These are phyloP conservation scores for Amaranthus cruentus DNA, from an alignment of 148 eudicot species.

Conservation along the genomic window DNA sequence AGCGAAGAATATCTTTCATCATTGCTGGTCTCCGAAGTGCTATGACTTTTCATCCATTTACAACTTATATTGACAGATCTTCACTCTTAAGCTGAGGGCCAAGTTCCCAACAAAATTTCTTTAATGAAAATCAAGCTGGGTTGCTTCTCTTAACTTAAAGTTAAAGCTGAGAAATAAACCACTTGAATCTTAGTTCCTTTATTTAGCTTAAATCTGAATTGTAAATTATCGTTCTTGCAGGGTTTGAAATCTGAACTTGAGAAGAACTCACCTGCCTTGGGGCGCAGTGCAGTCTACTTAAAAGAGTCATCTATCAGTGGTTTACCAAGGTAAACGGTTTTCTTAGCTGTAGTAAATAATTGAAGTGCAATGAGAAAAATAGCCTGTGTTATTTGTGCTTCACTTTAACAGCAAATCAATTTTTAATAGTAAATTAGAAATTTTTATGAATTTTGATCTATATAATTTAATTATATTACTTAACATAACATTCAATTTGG, in stretches of 20 bases:
- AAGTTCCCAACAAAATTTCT: background rate
- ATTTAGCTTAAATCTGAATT: background rate
- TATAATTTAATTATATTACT: too few species aligned
- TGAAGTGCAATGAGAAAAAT: background rate
- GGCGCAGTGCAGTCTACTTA: slow-evolving; percentile 77
- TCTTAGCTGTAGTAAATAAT: background rate
- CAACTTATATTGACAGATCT: too few species aligned
- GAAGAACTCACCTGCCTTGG: slow-evolving; percentile 81
- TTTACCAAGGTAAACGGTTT: slow-evolving; percentile 61
- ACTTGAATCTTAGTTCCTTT: background rate
- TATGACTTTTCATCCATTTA: too few species aligned
- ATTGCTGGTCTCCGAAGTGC: too few species aligned
- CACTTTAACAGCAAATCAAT: background rate
- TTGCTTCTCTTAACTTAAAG: background rate
- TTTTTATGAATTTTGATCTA: too few species aligned
- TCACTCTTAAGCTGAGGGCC: too few species aligned
- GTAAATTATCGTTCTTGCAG: slow-evolving; percentile 32
- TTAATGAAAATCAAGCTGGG: background rate
- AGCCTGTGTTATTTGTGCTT: background rate
- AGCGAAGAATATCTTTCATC: too few species aligned
- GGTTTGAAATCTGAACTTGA: slow-evolving; percentile 86
- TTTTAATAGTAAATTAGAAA: too few species aligned
- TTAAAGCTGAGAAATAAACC: background rate
- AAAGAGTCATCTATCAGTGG: slow-evolving; percentile 84
- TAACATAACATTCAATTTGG: too few species aligned